A percentile compares a stretch with the other conserved stretches of the same genome.
Conservation (phyloP, 2,329 filamentous ascomycete genomes). For the Diaporthe vaccinii region DNA sequence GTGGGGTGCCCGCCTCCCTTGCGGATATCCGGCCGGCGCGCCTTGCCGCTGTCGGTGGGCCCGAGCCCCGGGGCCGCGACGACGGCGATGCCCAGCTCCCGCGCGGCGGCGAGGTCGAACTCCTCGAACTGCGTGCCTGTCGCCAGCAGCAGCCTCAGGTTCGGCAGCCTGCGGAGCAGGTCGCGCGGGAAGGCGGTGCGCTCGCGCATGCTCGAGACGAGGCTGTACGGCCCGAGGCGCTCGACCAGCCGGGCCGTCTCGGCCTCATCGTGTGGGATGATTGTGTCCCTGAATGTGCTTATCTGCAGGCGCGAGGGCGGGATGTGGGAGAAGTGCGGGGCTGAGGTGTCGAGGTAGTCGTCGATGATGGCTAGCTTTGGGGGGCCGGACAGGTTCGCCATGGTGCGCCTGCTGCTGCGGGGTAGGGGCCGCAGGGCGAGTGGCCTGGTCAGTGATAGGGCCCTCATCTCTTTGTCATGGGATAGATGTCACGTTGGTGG, state of each 20-base stretch:
- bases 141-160: constrained; percentile 73
- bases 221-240: constrained; percentile 68
- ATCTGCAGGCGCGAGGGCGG: constrained; percentile 56
- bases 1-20: constrained; percentile 59
- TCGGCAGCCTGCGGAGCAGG: constrained; percentile 69
- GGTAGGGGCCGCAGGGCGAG: background rate
- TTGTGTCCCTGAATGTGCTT: constrained; percentile 66
- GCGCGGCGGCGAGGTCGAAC: constrained; percentile 68
- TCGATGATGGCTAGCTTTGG: constrained; percentile 65
- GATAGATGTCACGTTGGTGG: background rate
- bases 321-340: constrained; percentile 62
- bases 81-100: constrained; percentile 63
- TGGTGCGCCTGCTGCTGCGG: background rate
- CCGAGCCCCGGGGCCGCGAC: constrained; percentile 61
- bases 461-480: background rate
- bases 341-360: constrained; percentile 68
- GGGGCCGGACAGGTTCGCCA: background rate
- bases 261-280: constrained; percentile 57
- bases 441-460: background rate
- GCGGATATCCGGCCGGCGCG: constrained; percentile 46
- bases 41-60: constrained; percentile 43
- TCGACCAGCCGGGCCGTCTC: constrained; percentile 55
- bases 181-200: constrained; percentile 71
- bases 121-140: constrained; percentile 72
- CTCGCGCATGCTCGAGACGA: constrained; percentile 74